Evolutionary conservation across 2,329 filamentous ascomycete species (phyloP), one percentile per base, ranked within the genome.

Genomic region (Pyrenophora tritici-repentis): DNA sequence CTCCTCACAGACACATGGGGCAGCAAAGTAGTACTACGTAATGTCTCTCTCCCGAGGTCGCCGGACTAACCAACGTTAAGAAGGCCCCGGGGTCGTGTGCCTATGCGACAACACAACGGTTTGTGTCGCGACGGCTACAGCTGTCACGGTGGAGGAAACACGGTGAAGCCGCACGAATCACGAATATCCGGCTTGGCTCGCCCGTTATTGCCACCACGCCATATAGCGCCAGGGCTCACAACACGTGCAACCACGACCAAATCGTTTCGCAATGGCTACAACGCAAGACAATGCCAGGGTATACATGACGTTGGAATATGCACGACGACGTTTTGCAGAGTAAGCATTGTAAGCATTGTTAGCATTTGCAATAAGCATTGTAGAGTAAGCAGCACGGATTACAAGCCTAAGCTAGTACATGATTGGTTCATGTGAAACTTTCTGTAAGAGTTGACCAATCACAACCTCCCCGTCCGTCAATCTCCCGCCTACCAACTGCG

Each of bases 401-500:
- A 8, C 13, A 29, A 10, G 26, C 13, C 9, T 29, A 12, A 41
- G 37, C 37, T 50, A 47, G 37, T 39, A 32, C n/a, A 22, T 24
- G 7, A 35, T 47, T 34, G 38, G 37, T 14, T 42, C 41, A 20
- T 24, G 32, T 18, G 18, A 31, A 29, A 29, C 26, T 13, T 13
- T 29, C 2, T 29, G 26, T 12, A 29, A 9, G 26, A 9, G 7
- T 29, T 12, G 22, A 35, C 45, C 45, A 42, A 48, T 48, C 45
- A 37, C 9, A 48, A 22, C 10, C 17, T 20, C 20, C 31, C 20
- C 37, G 22, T 42, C 20, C 32, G 34, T 55, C 51, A 8, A 29
- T 29, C 10, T 29, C 26, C 10, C 26, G 26, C 2, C 10, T 65
- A 70, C 68, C 68, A 71, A 8, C 55, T 61, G 8, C 68, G 59